phyloP scores from a whole-genome alignment of 2,329 filamentous ascomycete species.

The Ceratocystis cacaofunesta region DNA sequence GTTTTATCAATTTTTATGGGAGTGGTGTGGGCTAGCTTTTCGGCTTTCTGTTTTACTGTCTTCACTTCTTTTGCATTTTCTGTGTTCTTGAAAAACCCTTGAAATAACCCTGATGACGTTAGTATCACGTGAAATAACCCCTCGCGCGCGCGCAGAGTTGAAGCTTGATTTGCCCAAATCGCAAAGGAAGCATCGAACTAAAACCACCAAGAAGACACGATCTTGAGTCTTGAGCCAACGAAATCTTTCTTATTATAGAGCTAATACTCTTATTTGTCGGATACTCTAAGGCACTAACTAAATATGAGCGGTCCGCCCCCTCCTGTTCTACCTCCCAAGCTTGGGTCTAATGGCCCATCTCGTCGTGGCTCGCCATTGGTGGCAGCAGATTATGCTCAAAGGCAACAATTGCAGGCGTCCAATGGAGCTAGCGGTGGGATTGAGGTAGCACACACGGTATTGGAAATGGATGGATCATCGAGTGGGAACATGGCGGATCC shows the following conservation, averaged over 20 bases:
- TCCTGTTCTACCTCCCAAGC: slow-evolving; percentile 58
- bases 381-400: background rate
- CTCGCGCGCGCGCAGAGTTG: background rate
- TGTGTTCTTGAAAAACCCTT: background rate
- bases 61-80: background rate
- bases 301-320: slow-evolving; percentile 35
- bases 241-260: no score
- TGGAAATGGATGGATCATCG: slow-evolving; percentile 10
- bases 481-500: slow-evolving; percentile 29
- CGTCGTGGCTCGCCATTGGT: slow-evolving; percentile 48
- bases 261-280: no score
- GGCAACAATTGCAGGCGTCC: background rate
- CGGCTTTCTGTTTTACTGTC: slow-evolving; percentile 1
- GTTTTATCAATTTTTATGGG: background rate
- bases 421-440: background rate
- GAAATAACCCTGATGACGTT: slow-evolving; percentile 8
- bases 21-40: slow-evolving; percentile 2
- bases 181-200: background rate
- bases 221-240: no score
- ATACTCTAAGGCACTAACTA: background rate
- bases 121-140: slow-evolving; percentile 10
- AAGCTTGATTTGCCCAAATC: background rate
- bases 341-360: slow-evolving; percentile 52
- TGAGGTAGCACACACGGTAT: background rate
- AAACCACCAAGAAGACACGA: no score